Base-by-base conservation (phyloP, 148 eudicot species). In the Cornus florida region DNA sequence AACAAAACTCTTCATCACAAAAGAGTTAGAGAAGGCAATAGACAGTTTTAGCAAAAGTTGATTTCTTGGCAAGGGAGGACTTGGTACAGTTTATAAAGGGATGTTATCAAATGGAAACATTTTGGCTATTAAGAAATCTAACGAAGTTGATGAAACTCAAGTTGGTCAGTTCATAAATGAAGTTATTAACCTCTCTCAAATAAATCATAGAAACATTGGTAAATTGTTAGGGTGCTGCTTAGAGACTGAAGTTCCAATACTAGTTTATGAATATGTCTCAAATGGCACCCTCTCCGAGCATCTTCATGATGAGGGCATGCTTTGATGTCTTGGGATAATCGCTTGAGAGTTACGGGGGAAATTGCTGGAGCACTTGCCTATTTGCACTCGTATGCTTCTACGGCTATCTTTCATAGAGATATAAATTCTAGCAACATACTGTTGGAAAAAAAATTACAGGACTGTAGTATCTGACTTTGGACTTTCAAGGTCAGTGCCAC, bases 401-500 rank as follows among this genome's bases (percentile, higher is more conserved):
- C 50, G 2, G 22, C 74, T 20, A 48, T 71, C 16, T 71, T 39
- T 22, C 74, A 43, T 46, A 48, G 59, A 7, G 74, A 71, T 71
- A 71, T 46, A 59, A 71, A 71, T 33, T 48, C 57, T 43, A 20
- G 31, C 48, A 71, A 71, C 32, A 71, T 71, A 35, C 28, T 71
- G 0, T 10, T 71, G 9, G 28, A 28, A 28, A 0, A 1, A 28
- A 28, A 28, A 41, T n/a, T 71, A 16, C 57, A n/a, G 74, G 28
- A 57, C 74, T 16, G 19, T 35, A 71, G 74, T 71, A 2, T 39
- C 74, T 35, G 74, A 71, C 23, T 71, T 71, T 41, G 74, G 57
- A n/a, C 46, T 41, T 71, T 71, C 74, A 41, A 71, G 59, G 50
- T 19, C 74, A 9, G 10, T 71, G 6, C 20, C 33, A 3, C 7